These are phyloP conservation scores for Westerdykella ornata DNA, from an alignment of 2,329 filamentous ascomycete species.

Conservation along the genomic window DNA sequence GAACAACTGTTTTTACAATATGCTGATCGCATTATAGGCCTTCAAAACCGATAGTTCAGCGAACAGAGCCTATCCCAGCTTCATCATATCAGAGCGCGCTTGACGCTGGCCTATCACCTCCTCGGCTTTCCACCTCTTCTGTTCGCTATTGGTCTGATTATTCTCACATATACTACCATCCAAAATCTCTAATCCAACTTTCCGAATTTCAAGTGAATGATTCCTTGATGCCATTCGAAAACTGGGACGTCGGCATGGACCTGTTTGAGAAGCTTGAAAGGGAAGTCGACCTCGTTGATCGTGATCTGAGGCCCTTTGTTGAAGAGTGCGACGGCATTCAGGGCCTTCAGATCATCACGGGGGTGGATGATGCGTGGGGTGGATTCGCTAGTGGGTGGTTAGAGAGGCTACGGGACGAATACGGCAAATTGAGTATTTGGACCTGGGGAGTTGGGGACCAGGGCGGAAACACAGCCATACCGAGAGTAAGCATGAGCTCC, in stretches of 20 bases:
- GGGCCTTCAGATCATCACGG: conserved; percentile 62
- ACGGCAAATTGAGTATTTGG: conserved; percentile 80
- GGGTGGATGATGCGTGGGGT: conserved; percentile 49
- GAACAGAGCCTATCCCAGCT: conserved; percentile 57
- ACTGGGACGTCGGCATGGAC: conserved; percentile 44
- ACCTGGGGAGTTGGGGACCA: conserved; percentile 73
- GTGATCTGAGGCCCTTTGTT: conserved; percentile 77
- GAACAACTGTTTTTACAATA: background rate
- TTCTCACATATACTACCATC: conserved; percentile 86
- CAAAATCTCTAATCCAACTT: conserved; percentile 76
- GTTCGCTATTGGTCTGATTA: conserved; percentile 98
- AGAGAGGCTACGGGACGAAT: conserved; percentile 77
- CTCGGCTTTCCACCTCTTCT: conserved; percentile 58
- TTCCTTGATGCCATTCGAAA: conserved; percentile 72
- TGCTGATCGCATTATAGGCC: conserved; percentile 10
- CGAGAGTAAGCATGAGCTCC: conserved; percentile 38
- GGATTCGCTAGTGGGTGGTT: conserved; percentile 42
- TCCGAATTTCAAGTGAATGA: conserved; percentile 76
- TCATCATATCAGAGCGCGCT: conserved; percentile 75
- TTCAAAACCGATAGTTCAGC: conserved; percentile 55
- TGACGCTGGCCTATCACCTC: conserved; percentile 60
- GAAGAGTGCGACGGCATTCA: conserved; percentile 94
- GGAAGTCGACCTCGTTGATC: conserved; percentile 80
- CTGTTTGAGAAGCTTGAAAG: conserved; percentile 40
- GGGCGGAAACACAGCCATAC: conserved; percentile 20